These are phyloP conservation scores for Pythium rhizo-oryzae DNA, from an alignment of 352 stramenopile species.

Conservation along the genomic window DNA sequence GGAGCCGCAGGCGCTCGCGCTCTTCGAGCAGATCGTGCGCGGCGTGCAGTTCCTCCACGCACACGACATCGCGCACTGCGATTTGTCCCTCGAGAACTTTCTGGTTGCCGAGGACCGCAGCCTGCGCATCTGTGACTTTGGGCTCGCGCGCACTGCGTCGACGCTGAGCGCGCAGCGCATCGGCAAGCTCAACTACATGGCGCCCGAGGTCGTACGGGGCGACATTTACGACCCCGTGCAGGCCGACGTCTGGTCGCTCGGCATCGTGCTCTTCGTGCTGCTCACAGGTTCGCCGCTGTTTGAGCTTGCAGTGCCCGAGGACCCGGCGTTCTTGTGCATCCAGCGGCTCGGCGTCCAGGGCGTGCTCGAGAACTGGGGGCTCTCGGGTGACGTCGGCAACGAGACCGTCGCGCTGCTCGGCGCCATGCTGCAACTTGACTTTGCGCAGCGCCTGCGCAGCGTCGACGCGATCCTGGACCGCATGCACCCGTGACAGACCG, in stretches of 20 bases:
- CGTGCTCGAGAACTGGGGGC: constrained; percentile 15
- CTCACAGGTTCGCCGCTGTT: constrained; percentile 62
- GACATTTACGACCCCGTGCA: constrained; percentile 24
- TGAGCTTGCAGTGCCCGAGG: background rate
- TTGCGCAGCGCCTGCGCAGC: background rate
- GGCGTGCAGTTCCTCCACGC: constrained; percentile 24
- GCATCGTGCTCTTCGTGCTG: constrained; percentile 71
- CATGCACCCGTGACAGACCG: background rate
- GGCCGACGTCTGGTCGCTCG: constrained; percentile 64
- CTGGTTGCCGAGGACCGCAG: constrained; percentile 6
- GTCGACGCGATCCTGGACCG: constrained; percentile 2
- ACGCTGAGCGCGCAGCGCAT: constrained; percentile 6
- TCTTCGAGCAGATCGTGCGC: constrained; percentile 9
- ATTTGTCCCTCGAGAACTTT: constrained; percentile 28
- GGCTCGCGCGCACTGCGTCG: constrained; percentile 8
- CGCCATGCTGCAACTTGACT: constrained; percentile 15
- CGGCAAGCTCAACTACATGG: constrained; percentile 36
- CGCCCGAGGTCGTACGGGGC: constrained; percentile 25
- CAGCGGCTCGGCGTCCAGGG: constrained; percentile 1
- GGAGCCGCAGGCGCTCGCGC: constrained; percentile 2
- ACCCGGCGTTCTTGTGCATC: constrained; percentile 6
- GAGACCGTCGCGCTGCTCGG: constrained; percentile 15
- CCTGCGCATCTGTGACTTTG: constrained; percentile 35
- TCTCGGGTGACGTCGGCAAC: constrained; percentile 1
- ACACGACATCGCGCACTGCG: constrained; percentile 24